Evolutionary conservation across 108 stramenopile genomes (phyloP).

Genomic region (Skeletonema costatum): DNA sequence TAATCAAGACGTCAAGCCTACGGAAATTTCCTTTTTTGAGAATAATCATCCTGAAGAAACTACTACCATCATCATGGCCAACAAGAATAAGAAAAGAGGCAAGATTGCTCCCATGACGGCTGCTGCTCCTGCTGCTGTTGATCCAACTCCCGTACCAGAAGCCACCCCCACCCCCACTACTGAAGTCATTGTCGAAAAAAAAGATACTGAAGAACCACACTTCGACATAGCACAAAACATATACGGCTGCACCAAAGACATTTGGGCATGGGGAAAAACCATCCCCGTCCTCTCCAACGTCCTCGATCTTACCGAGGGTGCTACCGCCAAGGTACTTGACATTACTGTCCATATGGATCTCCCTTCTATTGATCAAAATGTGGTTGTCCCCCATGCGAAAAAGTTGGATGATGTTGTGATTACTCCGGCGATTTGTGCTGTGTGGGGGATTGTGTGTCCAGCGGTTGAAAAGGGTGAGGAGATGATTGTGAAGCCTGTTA

Average conservation of each 20-base stretch:
- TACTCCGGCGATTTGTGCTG: slow-evolving; percentile 64
- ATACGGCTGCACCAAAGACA: slow-evolving; percentile 60
- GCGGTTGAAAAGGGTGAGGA: slow-evolving; percentile 65
- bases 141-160: background rate
- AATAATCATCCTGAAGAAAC: slow-evolving; percentile 22
- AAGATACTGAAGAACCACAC: slow-evolving; percentile 14
- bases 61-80: slow-evolving; percentile 11
- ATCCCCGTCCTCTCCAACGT: slow-evolving; percentile 55
- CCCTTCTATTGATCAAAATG: slow-evolving; percentile 47
- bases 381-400: slow-evolving; percentile 47
- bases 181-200: background rate
- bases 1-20: background rate
- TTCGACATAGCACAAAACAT: slow-evolving; percentile 63
- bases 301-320: slow-evolving; percentile 67
- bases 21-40: slow-evolving; percentile 16
- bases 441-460: slow-evolving; percentile 49
- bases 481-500: slow-evolving; percentile 42
- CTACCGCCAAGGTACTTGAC: slow-evolving; percentile 63
- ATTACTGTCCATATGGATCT: slow-evolving; percentile 49
- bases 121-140: background rate
- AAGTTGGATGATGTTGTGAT: slow-evolving; percentile 62
- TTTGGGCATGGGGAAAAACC: slow-evolving; percentile 80
- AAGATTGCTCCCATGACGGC: background rate
- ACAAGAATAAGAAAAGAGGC: background rate
- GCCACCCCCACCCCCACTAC: background rate